phyloP scores from a whole-genome alignment of 306 rosid species.

The Cercis canadensis region DNA sequence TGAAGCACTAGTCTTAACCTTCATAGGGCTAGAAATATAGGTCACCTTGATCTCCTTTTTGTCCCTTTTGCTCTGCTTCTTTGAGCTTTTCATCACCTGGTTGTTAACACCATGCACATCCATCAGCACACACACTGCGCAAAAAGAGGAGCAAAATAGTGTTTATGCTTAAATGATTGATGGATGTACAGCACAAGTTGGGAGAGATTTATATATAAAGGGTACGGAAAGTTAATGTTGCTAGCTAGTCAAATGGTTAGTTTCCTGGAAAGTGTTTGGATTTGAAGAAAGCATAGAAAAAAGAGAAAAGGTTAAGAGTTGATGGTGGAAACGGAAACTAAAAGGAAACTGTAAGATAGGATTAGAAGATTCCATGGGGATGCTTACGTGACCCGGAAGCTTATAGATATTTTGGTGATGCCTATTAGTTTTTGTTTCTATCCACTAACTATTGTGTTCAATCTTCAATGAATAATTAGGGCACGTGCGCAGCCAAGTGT shows the following conservation, averaged over 20 bases:
- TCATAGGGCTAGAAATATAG: constrained; percentile 86
- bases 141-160: no score
- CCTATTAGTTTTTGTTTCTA: not conserved
- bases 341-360: not conserved
- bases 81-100: constrained; percentile 40
- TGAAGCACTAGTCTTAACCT: constrained; percentile 77
- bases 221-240: not conserved
- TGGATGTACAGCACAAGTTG: no score
- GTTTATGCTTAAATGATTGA: no score
- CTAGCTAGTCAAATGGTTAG: constrained; percentile 20
- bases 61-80: constrained; percentile 41
- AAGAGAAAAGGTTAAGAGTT: not conserved
- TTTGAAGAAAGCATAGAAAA: not conserved
- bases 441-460: not conserved
- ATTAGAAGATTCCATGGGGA: constrained; percentile 19
- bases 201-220: constrained; percentile 28
- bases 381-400: not conserved
- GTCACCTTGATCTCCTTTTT: constrained; percentile 66
- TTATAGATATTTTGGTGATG: not conserved
- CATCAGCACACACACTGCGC: not conserved
- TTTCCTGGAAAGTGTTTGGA: constrained; percentile 33
- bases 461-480: constrained; percentile 31
- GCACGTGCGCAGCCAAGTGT: constrained; percentile 36
- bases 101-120: constrained; percentile 40
- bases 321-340: constrained; percentile 40